A percentile compares a stretch with the other conserved stretches of the same genome.
These are phyloP conservation scores for Datisca glomerata DNA, from an alignment of 306 rosid genomes.

Conservation along the genomic window DNA sequence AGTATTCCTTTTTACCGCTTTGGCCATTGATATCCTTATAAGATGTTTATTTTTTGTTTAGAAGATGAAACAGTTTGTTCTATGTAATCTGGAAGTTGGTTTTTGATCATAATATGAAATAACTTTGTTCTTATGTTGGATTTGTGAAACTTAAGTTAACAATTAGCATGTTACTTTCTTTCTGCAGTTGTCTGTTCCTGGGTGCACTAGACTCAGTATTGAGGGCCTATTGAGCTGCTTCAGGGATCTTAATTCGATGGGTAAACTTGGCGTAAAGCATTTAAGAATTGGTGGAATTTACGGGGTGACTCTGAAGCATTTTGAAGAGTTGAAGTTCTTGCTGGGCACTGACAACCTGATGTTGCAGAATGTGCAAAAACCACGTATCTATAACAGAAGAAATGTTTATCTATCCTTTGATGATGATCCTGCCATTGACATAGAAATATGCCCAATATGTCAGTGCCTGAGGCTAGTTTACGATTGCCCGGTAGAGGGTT, in stretches of 20 bases:
- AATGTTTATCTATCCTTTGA: constrained; percentile 13
- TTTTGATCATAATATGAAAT: too few relatives aligned
- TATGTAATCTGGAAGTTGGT: too few relatives aligned
- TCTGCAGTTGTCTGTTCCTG: constrained; percentile 72
- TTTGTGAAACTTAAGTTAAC: too few relatives aligned
- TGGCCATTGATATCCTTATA: too few relatives aligned
- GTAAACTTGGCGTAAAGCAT: constrained; percentile 50
- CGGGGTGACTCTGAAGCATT: constrained; percentile 54
- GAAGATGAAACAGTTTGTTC: too few relatives aligned
- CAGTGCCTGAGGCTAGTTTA: constrained; percentile 29
- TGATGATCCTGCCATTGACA: constrained; percentile 39
- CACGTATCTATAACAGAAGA: constrained; percentile 31
- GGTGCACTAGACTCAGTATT: constrained; percentile 76
- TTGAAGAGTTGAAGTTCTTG: constrained; percentile 58
- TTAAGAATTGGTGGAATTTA: constrained; percentile 80
- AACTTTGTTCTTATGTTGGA: too few relatives aligned
- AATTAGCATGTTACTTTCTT: background rate
- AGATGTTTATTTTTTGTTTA: too few relatives aligned
- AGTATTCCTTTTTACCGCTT: too few relatives aligned
- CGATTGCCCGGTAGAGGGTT: constrained; percentile 50
- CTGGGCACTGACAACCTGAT: constrained; percentile 39
- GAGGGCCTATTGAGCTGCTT: constrained; percentile 60
- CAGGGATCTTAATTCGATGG: constrained; percentile 43
- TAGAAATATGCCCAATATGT: constrained; percentile 53
- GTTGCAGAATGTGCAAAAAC: constrained; percentile 30